Base-by-base conservation (phyloP, 805 yeast genomes). In the Starmerella roubikii region DNA sequence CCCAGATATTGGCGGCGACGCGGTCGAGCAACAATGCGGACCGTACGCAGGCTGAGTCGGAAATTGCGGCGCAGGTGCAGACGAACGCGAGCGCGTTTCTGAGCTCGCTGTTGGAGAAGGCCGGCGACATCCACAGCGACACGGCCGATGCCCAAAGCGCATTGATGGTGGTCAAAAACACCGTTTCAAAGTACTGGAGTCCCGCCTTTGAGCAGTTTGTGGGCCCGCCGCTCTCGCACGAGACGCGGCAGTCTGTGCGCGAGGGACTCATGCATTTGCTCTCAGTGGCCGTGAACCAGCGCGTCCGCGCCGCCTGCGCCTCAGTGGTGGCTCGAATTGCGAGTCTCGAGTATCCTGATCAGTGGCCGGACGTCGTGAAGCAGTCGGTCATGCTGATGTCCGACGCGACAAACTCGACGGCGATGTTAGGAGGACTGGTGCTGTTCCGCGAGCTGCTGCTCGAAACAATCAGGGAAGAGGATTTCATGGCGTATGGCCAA, bases 311-410 rank as follows among this genome's bases (percentile, higher is more conserved):
- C 23, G 69, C 80, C 36, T 71, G 80, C 2, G 74, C 86, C 1
- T 77, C 82, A 47, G 77, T 81, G 13, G 71, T 85, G 15, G 80
- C 80, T 4, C 93, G 81, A 51, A 81, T 88, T 13, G 84, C 94
- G 0, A 78, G 80, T 3, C 80, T 76, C 1, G 98, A 88, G 53
- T 88, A 72, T 53, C 98, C 98, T 0, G 97, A 91, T 54, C 93
- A 84, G 54, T 88, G 97, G 97, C 94, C 96, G 0, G 68, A 66
- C 18, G 61, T 86, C 34, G 32, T 55, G 12, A 45, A 47, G 3
- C 23, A 25, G 3, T 37, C 41, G 8, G 18, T 52, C 18, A 22
- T 33, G 8, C 7, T 50, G 26, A 41, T 53, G 22, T 54, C 81
- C 40, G 53, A 58, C 25, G 56, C 56, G 6, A 52, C 83, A 17